These are phyloP conservation scores for Spergularia azorica DNA, from an alignment of 179 eudicot genomes.

Conservation along the genomic window DNA sequence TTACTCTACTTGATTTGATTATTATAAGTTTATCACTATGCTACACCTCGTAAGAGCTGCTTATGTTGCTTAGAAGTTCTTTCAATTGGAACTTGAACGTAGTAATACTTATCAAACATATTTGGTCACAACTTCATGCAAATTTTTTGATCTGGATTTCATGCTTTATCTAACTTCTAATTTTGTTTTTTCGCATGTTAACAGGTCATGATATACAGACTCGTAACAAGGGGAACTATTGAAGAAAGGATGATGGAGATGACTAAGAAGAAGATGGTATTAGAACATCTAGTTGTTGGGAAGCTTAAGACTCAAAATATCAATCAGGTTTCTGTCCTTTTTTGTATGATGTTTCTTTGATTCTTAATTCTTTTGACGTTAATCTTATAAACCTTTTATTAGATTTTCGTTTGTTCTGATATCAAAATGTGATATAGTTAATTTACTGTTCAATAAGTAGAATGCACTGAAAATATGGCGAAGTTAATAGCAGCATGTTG, in stretches of 20 bases:
- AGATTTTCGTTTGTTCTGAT: background rate
- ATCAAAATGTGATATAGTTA: background rate
- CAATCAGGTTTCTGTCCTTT: constrained; percentile 63
- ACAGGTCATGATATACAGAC: constrained; percentile 96
- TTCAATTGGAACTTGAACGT: background rate
- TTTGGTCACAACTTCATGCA: background rate
- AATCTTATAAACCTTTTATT: too few relatives aligned
- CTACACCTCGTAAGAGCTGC: background rate
- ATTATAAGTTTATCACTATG: background rate
- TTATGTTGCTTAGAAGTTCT: background rate
- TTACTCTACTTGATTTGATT: background rate
- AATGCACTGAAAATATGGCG: background rate
- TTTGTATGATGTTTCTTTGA: background rate
- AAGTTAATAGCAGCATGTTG: background rate
- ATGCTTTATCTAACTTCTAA: background rate
- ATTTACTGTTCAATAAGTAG: background rate
- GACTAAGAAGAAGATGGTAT: constrained; percentile 98
- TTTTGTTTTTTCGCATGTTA: constrained; percentile 15
- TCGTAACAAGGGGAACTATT: constrained; percentile 88
- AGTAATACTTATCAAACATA: background rate
- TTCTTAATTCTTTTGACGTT: too few relatives aligned
- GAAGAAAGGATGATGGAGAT: constrained; percentile 99
- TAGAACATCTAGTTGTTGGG: constrained; percentile 98
- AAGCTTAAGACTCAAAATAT: constrained; percentile 91
- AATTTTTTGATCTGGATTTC: background rate